Base-by-base conservation (phyloP, 164 flowering plant species). In the Hamamelis virginiana region DNA sequence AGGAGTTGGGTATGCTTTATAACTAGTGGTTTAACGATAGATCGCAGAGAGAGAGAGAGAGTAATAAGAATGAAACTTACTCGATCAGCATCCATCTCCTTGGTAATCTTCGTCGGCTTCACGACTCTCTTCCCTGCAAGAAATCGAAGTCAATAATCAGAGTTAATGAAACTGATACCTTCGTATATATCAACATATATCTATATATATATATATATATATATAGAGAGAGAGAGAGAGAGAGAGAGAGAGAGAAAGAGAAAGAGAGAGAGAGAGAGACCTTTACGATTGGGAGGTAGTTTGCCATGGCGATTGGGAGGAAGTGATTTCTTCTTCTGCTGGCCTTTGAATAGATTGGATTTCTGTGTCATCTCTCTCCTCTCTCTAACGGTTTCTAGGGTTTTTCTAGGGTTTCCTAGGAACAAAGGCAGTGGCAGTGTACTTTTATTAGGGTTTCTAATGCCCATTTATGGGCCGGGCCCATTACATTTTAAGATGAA, bases 301-400 rank as follows among this genome's bases (percentile, higher is more conserved):
- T 88, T 90, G 10, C 95, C 95, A 76, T 90, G 95, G 60, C 92
- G 87, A 66, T 64, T 86, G 28, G 83, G 85, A 66, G 41, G 41
- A 33, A 33, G 2, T 1, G 79, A 18, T 69, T 87, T 90, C 89
- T 69, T 81, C 83, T 88, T 90, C 78, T 85, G 74, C 44, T 89
- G 81, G 59, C 92, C 95, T 74, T 90, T 88, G 89, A 86, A 90
- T 9, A 85, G 71, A 63, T 45, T 75, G 0, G 74, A 71, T 68
- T 86, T 88, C 83, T 90, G 95, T 65, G 92, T 88, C 92, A 90
- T 88, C 84, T 69, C 59, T 68, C 61, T 63, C 41, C 41, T 33
- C 41, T 33, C 41, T 33, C 41, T 33, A n/a, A n/a, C n/a, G n/a
- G n/a, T n/a, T n/a, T n/a, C n/a, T n/a, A n/a, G n/a, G 41, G 41